These are phyloP conservation scores for Eucalyptus erythrocorys DNA, from an alignment of 345 rosid species.

Conservation along the genomic window DNA sequence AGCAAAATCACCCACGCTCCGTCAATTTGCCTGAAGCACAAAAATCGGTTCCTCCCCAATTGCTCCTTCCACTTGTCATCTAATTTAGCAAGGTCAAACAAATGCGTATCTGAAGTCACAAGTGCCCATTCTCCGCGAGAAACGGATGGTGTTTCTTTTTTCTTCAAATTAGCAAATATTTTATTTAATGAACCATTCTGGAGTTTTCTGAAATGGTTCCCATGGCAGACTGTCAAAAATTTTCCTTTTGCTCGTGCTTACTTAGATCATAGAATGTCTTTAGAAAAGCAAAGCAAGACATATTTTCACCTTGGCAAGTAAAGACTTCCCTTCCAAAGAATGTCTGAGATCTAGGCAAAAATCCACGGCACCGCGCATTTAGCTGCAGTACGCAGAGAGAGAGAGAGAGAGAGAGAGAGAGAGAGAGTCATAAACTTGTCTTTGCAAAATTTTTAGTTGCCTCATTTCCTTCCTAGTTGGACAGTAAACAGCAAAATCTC, in stretches of 20 bases:
- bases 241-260: not conserved
- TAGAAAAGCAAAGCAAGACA: not conserved
- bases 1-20: constrained; percentile 13
- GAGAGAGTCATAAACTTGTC: not conserved
- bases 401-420: no score
- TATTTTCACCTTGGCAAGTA: not conserved
- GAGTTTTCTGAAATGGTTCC: not conserved
- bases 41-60: constrained; percentile 6
- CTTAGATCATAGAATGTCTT: not conserved
- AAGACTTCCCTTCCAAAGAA: not conserved
- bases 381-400: no score
- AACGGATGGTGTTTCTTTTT: not conserved
- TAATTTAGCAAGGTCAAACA: not conserved
- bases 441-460: not conserved
- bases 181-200: not conserved
- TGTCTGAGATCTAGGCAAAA: not conserved
- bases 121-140: not conserved
- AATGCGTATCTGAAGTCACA: not conserved
- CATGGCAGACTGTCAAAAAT: constrained; percentile 3
- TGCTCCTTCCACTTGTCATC: not conserved
- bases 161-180: not conserved
- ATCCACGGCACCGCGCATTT: not conserved
- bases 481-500: not conserved
- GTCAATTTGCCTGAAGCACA: constrained; percentile 10
- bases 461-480: not conserved